Base-by-base conservation (phyloP, 139 green algal genomes). In the Picochlorum sp. region DNA sequence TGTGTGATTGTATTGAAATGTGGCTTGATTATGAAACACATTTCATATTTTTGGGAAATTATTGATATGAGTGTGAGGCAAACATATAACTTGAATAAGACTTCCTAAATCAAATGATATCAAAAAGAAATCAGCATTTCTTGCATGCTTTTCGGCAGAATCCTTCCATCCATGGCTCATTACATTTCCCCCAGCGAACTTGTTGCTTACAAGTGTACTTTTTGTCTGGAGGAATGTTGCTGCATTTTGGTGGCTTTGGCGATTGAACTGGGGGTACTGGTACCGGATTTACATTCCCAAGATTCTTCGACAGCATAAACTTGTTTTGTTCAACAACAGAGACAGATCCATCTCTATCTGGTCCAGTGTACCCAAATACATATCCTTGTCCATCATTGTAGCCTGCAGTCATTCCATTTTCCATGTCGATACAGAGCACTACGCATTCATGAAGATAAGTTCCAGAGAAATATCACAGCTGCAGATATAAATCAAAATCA, bases 301-400 rank as follows among this genome's bases (percentile, higher is more conserved):
- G 39, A n/a, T 47, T 47, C 18, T n/a, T 47, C 20, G 10, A 47
- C 39, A 47, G 39, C 55, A 62, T 62, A 4, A 24, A 29, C 13
- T 24, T 18, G 40, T 64, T 57, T 13, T 57, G 36, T 35, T 31
- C 33, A n/a, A 52, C 26, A 35, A 64, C 25, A 51, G 57, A 26
- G 12, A 7, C 51, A 14, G 41, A 32, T 14, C 57, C 57, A 50
- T 64, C 33, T 33, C 12, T 31, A 10, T 31, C 44, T 47, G 39
- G 39, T 8, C 35, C 55, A 10, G 2, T 32, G 36, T 64, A 64
- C 13, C 41, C 18, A 25, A 64, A 64, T 36, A 55, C 57, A 37
- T 64, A 64, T 35, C 57, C 57, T n/a, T 47, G 39, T 47, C 39
- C 39, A 47, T 47, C 39, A 47, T 47, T 28, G 22, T 28, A 39